phyloP scores from a whole-genome alignment of 495 filamentous ascomycete species.

The Xylaria palmicola region DNA sequence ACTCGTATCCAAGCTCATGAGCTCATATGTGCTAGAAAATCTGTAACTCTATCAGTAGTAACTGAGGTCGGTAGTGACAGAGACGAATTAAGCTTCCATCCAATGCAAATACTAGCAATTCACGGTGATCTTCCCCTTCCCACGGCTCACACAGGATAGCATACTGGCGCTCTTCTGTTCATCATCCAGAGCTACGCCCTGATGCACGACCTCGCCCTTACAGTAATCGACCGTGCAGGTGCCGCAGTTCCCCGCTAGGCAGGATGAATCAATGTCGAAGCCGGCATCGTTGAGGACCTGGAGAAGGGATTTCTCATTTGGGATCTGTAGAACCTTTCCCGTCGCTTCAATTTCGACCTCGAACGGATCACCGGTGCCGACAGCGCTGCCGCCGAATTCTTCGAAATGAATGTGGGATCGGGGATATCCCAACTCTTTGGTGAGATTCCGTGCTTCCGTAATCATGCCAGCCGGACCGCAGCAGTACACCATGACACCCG shows the following conservation, averaged over 20 bases:
- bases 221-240: slow-evolving; percentile 44
- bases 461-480: slow-evolving; percentile 28
- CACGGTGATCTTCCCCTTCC: slow-evolving; percentile 36
- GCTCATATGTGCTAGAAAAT: too few relatives aligned
- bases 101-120: slow-evolving; percentile 15
- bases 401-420: slow-evolving; percentile 25
- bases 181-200: slow-evolving; percentile 39
- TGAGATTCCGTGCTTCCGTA: slow-evolving; percentile 19
- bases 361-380: slow-evolving; percentile 31
- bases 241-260: slow-evolving; percentile 49
- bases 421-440: slow-evolving; percentile 24
- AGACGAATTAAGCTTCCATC: not conserved
- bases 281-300: slow-evolving; percentile 42
- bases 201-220: slow-evolving; percentile 40
- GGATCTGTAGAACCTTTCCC: slow-evolving; percentile 36
- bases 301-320: slow-evolving; percentile 37
- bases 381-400: slow-evolving; percentile 25
- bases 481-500: slow-evolving; percentile 21
- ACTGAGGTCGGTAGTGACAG: not conserved
- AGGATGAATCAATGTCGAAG: slow-evolving; percentile 42
- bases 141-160: slow-evolving; percentile 39
- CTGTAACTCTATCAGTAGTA: too few relatives aligned
- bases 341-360: slow-evolving; percentile 27
- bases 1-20: too few relatives aligned
- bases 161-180: slow-evolving; percentile 39